Evolutionary conservation across 495 filamentous ascomycete genomes (phyloP), one percentile per base, ranked within the genome.

Genomic region (Neurospora africana): DNA sequence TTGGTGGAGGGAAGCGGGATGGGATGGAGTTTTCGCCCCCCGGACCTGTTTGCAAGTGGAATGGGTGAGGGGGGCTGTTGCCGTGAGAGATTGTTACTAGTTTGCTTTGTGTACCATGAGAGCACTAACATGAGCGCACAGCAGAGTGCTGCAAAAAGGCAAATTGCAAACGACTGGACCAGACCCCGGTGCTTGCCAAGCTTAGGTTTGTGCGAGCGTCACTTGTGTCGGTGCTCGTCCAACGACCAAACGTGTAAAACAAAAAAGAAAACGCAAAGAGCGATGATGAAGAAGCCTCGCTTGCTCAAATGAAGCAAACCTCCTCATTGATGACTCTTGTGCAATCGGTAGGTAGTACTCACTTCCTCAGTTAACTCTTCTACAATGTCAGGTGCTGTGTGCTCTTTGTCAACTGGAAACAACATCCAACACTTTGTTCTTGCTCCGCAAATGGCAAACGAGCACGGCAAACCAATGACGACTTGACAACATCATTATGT

Each of bases 31-130:
- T 47, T 47, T 47, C 43, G 43, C 43, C 43, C 9, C 43, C 9
- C 9, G 1, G 7, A 0, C 2, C 41, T 3, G 0, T 21, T 21
- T 44, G 41, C 41, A 47, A 47, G n/a, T 21, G 9, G 41, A 21
- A 11, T 47, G 2, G n/a, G n/a, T 47, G 43, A 21, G n/a, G 43
- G 41, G 43, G 43, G n/a, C 21, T 47, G 9, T 21, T 10, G n/a
- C n/a, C 43, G 9, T 21, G n/a, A 47, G n/a, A 3, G 4, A 1
- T 1, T 47, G 43, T 21, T 47, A 47, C n/a, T 21, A 2, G 5
- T 2, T 47, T 5, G 3, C n/a, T 3, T 8, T 5, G 8, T 10
- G 0, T 1, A 21, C 0, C 2, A 0, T 21, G 43, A 3, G 1
- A 13, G 21, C 15, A 17, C 68, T 23, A 68, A 30, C 35, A 30